phyloP scores from a whole-genome alignment of 2,329 filamentous ascomycete genomes.

The Hortaea werneckii region DNA sequence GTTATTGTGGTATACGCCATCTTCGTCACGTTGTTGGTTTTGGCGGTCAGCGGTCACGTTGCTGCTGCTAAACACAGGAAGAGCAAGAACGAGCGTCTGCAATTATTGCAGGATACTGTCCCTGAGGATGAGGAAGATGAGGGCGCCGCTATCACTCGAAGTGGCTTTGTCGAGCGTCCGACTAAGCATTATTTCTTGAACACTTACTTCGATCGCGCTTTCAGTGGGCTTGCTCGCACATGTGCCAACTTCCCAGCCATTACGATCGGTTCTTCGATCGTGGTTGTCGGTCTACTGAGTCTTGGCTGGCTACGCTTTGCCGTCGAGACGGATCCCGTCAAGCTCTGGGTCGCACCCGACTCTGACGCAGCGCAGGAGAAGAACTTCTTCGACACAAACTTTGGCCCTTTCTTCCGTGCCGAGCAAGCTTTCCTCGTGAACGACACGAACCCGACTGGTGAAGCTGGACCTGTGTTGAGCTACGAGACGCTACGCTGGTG shows the following conservation, averaged over 20 bases:
- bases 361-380: constrained; percentile 89
- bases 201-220: constrained; percentile 67
- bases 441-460: constrained; percentile 53
- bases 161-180: constrained; percentile 67
- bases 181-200: constrained; percentile 76
- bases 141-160: constrained; percentile 59
- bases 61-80: constrained; percentile 64
- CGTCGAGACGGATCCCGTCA: constrained; percentile 82
- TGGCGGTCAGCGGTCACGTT: constrained; percentile 61
- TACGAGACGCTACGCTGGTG: constrained; percentile 90
- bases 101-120: constrained; percentile 72
- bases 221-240: constrained; percentile 67
- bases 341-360: constrained; percentile 91
- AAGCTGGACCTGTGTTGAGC: constrained; percentile 66
- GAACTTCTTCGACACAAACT: constrained; percentile 81
- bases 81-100: constrained; percentile 70
- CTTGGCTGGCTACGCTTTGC: constrained; percentile 80
- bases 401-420: constrained; percentile 90
- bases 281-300: constrained; percentile 69
- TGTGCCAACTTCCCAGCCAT: constrained; percentile 77
- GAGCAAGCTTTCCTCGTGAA: constrained; percentile 93
- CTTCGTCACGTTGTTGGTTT: constrained; percentile 57
- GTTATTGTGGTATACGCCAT: constrained; percentile 79
- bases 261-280: constrained; percentile 66
- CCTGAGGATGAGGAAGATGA: constrained; percentile 92